Evolutionary conservation across 2,329 filamentous ascomycete genomes (phyloP).

Genomic region (Biscogniauxia marginata): DNA sequence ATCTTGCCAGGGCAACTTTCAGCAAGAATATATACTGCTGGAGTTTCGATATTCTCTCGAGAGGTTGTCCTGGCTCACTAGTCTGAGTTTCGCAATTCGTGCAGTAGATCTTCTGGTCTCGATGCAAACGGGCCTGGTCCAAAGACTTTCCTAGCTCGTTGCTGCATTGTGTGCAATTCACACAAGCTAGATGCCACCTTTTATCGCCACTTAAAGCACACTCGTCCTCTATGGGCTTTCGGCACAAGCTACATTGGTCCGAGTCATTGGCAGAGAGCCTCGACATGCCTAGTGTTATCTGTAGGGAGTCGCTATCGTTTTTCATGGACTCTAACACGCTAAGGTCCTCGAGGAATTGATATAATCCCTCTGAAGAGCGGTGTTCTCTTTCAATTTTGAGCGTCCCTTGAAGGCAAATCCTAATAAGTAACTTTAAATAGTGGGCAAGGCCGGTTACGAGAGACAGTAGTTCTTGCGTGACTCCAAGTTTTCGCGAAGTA

Average conservation of each 20-base stretch:
- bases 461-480: conserved; percentile 97
- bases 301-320: conserved; percentile 66
- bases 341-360: conserved; percentile 80
- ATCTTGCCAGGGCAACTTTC: conserved; percentile 82
- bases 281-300: conserved; percentile 64
- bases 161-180: conserved; percentile 67
- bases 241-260: conserved; percentile 80
- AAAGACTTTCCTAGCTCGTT: conserved; percentile 67
- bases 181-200: conserved; percentile 82
- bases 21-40: conserved; percentile 94
- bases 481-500: conserved; percentile 84
- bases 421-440: conserved; percentile 94
- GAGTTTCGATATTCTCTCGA: conserved; percentile 78
- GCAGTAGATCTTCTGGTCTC: conserved; percentile 71
- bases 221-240: conserved; percentile 90
- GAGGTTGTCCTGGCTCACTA: conserved; percentile 51
- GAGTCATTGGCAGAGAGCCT: conserved; percentile 71
- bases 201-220: conserved; percentile 73
- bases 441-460: conserved; percentile 94
- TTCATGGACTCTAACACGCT: conserved; percentile 78
- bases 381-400: conserved; percentile 87
- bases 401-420: conserved; percentile 92
- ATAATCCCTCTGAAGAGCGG: conserved; percentile 69
- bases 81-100: conserved; percentile 59
- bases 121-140: conserved; percentile 69